Conservation (phyloP, 352 stramenopile genomes). For the Bremia lactucae region DNA sequence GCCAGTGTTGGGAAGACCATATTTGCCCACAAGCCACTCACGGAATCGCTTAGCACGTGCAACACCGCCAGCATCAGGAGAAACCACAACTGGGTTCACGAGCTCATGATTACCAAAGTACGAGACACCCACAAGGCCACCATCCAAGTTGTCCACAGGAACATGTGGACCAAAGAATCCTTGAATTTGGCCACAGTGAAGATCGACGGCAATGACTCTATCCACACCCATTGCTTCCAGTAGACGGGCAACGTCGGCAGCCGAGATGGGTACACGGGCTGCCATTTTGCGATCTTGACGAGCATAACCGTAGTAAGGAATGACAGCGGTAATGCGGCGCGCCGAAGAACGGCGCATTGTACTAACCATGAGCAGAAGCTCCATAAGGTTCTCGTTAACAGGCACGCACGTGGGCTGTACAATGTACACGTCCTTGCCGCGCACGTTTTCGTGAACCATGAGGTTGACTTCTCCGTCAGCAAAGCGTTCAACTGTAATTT, state of each 20-base stretch:
- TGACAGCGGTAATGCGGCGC: conserved; percentile 98
- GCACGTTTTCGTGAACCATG: conserved; percentile 99
- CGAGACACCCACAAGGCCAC: conserved; percentile 89
- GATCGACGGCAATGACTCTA: conserved; percentile 80
- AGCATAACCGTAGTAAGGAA: conserved; percentile 92
- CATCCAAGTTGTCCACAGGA: conserved; percentile 98
- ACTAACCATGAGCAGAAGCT: conserved; percentile 96
- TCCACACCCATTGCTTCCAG: conserved; percentile 84
- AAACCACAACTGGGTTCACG: conserved; percentile 98
- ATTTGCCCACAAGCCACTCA: conserved; percentile 96
- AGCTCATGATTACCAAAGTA: conserved; percentile 95
- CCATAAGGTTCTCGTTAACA: conserved; percentile 99
- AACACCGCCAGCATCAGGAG: conserved; percentile 97
- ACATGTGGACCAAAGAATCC: conserved; percentile 99
- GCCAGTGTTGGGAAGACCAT: conserved; percentile 94
- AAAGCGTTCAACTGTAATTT: conserved; percentile 96
- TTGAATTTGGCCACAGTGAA: conserved; percentile 87
- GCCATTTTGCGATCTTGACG: conserved; percentile 87
- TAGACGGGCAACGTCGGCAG: conserved; percentile 75
- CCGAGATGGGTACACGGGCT: conserved; percentile 96
- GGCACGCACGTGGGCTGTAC: conserved; percentile 98
- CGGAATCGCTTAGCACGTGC: conserved; percentile 99
- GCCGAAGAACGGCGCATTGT: conserved; percentile 96
- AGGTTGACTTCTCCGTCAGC: conserved; percentile 99
- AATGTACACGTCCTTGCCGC: conserved; percentile 99